phyloP scores from a whole-genome alignment of 441 rosid species.

The Daphne laureola region DNA sequence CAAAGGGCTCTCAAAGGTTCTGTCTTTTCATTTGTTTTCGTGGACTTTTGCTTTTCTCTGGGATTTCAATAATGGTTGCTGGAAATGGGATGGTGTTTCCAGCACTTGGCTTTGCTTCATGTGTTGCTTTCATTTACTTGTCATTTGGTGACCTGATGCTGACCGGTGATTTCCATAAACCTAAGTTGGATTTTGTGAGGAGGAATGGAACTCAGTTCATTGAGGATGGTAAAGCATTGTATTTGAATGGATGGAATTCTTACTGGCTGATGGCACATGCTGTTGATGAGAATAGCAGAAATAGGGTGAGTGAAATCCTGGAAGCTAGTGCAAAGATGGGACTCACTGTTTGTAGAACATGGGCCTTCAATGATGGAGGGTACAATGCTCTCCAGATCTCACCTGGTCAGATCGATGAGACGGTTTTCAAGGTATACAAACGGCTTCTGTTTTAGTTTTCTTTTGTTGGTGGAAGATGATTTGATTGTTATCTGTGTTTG shows the following conservation, averaged over 20 bases:
- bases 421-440: slow-evolving; percentile 63
- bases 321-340: slow-evolving; percentile 89
- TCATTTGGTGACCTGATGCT: slow-evolving; percentile 63
- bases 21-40: neutral
- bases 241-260: slow-evolving; percentile 91
- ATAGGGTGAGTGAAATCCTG: slow-evolving; percentile 62
- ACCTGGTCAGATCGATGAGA: slow-evolving; percentile 86
- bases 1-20: slow-evolving; percentile 17
- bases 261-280: slow-evolving; percentile 94
- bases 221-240: slow-evolving; percentile 52
- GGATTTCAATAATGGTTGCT: slow-evolving; percentile 30
- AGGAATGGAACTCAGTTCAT: slow-evolving; percentile 68
- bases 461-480: too few species aligned
- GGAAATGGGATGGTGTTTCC: slow-evolving; percentile 57
- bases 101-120: slow-evolving; percentile 69
- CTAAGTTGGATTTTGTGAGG: slow-evolving; percentile 45
- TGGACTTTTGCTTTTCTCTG: slow-evolving; percentile 5
- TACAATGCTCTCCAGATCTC: slow-evolving; percentile 87
- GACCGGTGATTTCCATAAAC: slow-evolving; percentile 18
- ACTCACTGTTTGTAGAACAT: slow-evolving; percentile 83
- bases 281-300: slow-evolving; percentile 55
- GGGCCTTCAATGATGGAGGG: slow-evolving; percentile 96
- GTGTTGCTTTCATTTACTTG: slow-evolving; percentile 63
- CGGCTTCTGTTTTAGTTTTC: neutral
- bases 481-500: too few species aligned